Percentiles rank a stretch among this genome's conserved stretches.
phyloP scores from a whole-genome alignment of 345 rosid species.

The Anacardium occidentale region DNA sequence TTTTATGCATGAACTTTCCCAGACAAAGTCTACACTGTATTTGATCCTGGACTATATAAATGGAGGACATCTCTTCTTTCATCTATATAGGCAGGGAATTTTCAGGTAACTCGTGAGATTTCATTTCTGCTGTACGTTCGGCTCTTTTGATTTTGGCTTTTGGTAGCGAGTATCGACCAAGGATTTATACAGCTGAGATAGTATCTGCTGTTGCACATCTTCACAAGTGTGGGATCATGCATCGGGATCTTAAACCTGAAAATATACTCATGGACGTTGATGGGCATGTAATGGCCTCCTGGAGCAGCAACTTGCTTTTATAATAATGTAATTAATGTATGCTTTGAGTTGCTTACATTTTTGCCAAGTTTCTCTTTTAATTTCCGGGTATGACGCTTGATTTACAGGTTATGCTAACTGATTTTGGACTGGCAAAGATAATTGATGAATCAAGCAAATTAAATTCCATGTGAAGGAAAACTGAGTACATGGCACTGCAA shows the following conservation, averaged over 20 bases:
- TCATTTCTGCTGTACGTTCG: neutral
- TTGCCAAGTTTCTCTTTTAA: neutral
- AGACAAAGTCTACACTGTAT: slow-evolving; percentile 73
- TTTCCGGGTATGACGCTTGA: slow-evolving; percentile 1
- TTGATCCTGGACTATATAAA: slow-evolving; percentile 70
- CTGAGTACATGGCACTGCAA: slow-evolving; percentile 82
- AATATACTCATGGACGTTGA: slow-evolving; percentile 65
- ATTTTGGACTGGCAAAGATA: slow-evolving; percentile 75
- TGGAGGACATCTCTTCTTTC: slow-evolving; percentile 82
- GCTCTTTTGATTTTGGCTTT: slow-evolving; percentile 22
- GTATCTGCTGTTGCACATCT: slow-evolving; percentile 77
- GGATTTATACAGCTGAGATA: slow-evolving; percentile 71
- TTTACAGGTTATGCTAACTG: slow-evolving; percentile 63
- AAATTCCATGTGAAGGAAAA: slow-evolving; percentile 73
- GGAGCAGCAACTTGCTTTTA: no score
- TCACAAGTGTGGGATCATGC: slow-evolving; percentile 62
- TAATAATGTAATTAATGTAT: neutral
- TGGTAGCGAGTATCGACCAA: slow-evolving; percentile 70
- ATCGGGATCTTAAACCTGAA: slow-evolving; percentile 81
- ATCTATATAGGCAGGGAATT: slow-evolving; percentile 61
- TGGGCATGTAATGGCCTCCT: slow-evolving; percentile 59
- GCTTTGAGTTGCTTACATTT: neutral
- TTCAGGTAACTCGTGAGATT: slow-evolving; percentile 46
- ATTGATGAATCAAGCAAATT: slow-evolving; percentile 65
- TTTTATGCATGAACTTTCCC: slow-evolving; percentile 32